phyloP scores from a whole-genome alignment of 192 early-diverging fungal species.

The Rhizoclosmatium sp. region DNA sequence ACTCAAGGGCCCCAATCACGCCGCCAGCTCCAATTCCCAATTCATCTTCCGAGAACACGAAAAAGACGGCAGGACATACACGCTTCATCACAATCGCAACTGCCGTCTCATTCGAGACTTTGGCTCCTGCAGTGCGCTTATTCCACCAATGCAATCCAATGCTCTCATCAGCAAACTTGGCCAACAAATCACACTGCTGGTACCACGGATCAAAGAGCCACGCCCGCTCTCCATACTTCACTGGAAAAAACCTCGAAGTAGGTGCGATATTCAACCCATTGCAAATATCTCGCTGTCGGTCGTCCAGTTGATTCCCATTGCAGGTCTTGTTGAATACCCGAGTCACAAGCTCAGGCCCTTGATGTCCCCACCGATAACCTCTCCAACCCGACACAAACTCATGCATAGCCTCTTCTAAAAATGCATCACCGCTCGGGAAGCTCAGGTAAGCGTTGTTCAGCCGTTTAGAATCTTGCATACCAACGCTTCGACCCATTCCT shows the following conservation, averaged over 20 bases:
- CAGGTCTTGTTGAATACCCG: slow-evolving; percentile 10
- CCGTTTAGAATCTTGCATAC: slow-evolving; percentile 35
- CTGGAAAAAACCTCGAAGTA: slow-evolving; percentile 12
- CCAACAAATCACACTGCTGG: slow-evolving; percentile 24
- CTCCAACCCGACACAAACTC: slow-evolving; percentile 46
- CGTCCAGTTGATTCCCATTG: not conserved
- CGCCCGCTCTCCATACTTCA: not conserved
- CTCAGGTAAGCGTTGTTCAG: slow-evolving; percentile 49
- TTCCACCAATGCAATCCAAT: slow-evolving; percentile 38
- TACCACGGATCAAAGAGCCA: slow-evolving; percentile 21
- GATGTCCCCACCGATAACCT: slow-evolving; percentile 40
- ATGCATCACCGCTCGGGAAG: slow-evolving; percentile 41
- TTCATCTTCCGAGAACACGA: not conserved
- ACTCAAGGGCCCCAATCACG: slow-evolving; percentile 3
- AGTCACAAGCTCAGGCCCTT: slow-evolving; percentile 25
- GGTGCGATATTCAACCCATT: slow-evolving; percentile 16
- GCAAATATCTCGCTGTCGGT: not conserved
- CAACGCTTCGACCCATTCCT: slow-evolving; percentile 36
- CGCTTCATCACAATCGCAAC: slow-evolving; percentile 17
- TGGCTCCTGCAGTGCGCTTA: not conserved
- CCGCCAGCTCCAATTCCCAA: slow-evolving; percentile 2
- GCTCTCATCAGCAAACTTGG: not conserved
- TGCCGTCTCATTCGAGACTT: slow-evolving; percentile 8
- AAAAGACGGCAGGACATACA: slow-evolving; percentile 9
- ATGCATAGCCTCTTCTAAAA: slow-evolving; percentile 48